Base-by-base conservation (phyloP, 2,329 filamentous ascomycete genomes). In the Neofusicoccum umdonicola region DNA sequence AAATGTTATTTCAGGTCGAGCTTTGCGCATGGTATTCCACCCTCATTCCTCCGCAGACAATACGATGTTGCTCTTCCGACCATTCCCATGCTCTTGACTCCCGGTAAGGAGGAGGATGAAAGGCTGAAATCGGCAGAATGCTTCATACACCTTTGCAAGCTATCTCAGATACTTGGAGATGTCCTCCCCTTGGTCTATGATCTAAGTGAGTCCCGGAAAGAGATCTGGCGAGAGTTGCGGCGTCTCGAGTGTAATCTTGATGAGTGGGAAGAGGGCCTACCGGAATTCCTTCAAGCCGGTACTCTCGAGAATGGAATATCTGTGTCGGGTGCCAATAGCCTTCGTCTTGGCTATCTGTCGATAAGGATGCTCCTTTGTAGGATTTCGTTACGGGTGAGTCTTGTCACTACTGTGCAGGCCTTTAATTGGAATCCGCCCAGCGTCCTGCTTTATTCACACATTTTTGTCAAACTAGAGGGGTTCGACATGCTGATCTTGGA, bases 11-110 rank as follows among this genome's bases (percentile, higher is more conserved):
- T 8, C 34, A 64, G 62, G 83, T 80, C 83, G 62, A 85, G 83
- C 68, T 81, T 85, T 62, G 83, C 82, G 4, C 84, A 86, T 68
- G 84, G 84, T 4, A 81, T 83, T 2, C 84, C 84, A 19, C 82
- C 84, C 3, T 81, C 84, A 57, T 82, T 85, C 11, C 76, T 79
- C 3, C 81, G 81, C 65, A 79, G 80, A 27, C 83, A 85, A 68
- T 85, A 85, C 67, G 83, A 87, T 66, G 84, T 86, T 13, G 83
- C 84, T 15, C 70, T 84, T 47, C 84, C 84, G 3, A 81, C 79
- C 0, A 71, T 83, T 5, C 76, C 80, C 1, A 19, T 39, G 19
- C 79, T 64, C 47, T 81, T 69, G 6, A 68, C 75, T 66, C 81
- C 60, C 65, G 73, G 37, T 67, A 77, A 69, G 68, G 76, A 67